Evolutionary conservation across 2,329 filamentous ascomycete genomes (phyloP), one percentile per base, ranked within the genome.

Genomic region (Fusarium xyrophilum): DNA sequence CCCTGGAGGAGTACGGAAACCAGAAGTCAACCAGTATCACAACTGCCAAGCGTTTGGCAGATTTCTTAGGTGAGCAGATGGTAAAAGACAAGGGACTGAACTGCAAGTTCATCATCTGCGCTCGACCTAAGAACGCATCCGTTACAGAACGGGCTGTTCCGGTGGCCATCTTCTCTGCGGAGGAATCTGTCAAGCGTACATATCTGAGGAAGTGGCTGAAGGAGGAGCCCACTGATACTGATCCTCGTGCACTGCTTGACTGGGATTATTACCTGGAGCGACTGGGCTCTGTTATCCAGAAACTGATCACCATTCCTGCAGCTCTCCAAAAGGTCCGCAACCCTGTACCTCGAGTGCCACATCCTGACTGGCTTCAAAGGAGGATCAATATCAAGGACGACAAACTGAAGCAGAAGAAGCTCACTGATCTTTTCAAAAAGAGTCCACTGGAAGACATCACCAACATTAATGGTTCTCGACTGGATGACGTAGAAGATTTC

Each of bases 21-120:
- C 96, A 99, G 74, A 99, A 99, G 77, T 98, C 95, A 1, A 99
- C 96, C 2, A 97, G 96, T n/a, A 99, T 99, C 77, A 99, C 96
- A 4, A 99, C 96, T 1, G 96, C 96, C 14, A 96, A 91, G 74
- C 93, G 96, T 67, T 81, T 99, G 42, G 96, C 96, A 36, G 96
- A 99, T 75, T 99, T 99, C 76, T 77, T 99, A 66, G 96, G 96
- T 36, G 95, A 97, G 77, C 93, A 97, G 76, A 99, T 99, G 96
- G 90, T 97, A 74, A 99, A 99, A 76, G 96, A 99, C 80, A 99
- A 98, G 79, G 96, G 96, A 6, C 80, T 99, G 72, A 99, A 99
- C 82, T 99, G 96, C 89, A 98, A 98, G 80, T 99, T 98, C 79
- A 97, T 99, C 77, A 97, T 99, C 75, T 97, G 94, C 53, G 87